A percentile compares a stretch with the other conserved stretches of the same genome.
These are phyloP conservation scores for Puccinia polysora DNA, from an alignment of 1,284 basidiomycete species.

Conservation along the genomic window DNA sequence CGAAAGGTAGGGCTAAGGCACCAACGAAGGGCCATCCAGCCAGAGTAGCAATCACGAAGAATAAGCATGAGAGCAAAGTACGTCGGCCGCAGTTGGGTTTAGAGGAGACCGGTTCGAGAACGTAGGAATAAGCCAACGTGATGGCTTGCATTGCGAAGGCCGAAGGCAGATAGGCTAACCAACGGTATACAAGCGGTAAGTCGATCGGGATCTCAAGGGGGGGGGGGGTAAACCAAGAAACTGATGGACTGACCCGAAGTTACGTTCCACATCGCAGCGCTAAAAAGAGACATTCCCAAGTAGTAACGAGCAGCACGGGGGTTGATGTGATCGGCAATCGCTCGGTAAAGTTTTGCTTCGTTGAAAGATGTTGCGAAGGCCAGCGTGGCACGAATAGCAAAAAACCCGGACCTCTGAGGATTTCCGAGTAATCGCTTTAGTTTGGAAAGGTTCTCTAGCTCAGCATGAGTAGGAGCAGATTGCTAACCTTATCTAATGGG, in stretches of 20 bases:
- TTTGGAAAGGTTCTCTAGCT: constrained; percentile 55
- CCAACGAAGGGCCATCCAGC: constrained; percentile 89
- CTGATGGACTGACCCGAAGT: constrained; percentile 62
- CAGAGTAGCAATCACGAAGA: constrained; percentile 59
- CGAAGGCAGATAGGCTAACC: constrained; percentile 76
- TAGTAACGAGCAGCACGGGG: constrained; percentile 84
- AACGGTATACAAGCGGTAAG: constrained; percentile 31
- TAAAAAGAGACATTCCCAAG: constrained; percentile 75
- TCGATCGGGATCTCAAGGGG: not conserved
- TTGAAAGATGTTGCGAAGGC: constrained; percentile 69
- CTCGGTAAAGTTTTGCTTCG: constrained; percentile 80
- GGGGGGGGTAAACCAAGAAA: not conserved
- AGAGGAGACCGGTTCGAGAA: constrained; percentile 62
- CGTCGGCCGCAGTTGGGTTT: constrained; percentile 60
- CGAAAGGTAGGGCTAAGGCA: constrained; percentile 78
- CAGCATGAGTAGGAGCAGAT: constrained; percentile 54
- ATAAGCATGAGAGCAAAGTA: constrained; percentile 67
- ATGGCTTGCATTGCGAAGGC: constrained; percentile 90
- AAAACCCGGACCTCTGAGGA: constrained; percentile 72
- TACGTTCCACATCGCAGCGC: constrained; percentile 89
- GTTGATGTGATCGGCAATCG: constrained; percentile 75
- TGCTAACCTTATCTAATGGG: constrained; percentile 56
- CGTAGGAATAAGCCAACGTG: constrained; percentile 72
- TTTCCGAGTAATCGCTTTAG: constrained; percentile 28
- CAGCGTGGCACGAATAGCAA: constrained; percentile 74